Evolutionary conservation across 2,329 filamentous ascomycete species (phyloP), one percentile per base, ranked within the genome.

Genomic region (Didymosphaeria variabile): DNA sequence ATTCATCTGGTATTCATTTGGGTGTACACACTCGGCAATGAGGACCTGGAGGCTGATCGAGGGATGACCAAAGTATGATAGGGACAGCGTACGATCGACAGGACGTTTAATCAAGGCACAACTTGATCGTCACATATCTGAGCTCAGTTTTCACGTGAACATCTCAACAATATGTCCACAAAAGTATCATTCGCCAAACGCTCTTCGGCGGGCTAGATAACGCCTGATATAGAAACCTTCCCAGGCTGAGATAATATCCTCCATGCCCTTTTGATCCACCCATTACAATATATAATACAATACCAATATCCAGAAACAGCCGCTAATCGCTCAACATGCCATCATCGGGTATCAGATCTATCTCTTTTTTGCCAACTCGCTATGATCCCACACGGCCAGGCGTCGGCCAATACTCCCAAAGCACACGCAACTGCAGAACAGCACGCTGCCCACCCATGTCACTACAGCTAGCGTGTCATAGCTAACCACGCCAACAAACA

Each of bases 391-490:
- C 0, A 77, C 67, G 8, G 90, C 89, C 66, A 98, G 80, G 63
- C 92, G 85, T 64, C 95, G 85, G 13, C 95, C 95, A 73, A 99
- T 93, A 74, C 97, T 98, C 12, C 95, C 95, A 83, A 99, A 97
- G 79, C 94, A 97, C 10, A 98, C 88, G 69, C 92, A 93, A 72
- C 92, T 96, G 79, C 95, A 97, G 76, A 97, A 99, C 54, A 99
- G 80, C 29, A 98, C 93, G 73, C 93, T 97, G 26, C 94, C 85
- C 72, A 97, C 90, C 94, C 95, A 99, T 5, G 93, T 92, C 13
- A 89, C 90, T 19, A 91, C 86, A 59, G 91, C 91, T 1, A 93
- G 77, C 7, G 83, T 88, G 68, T 92, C 87, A 55, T 88, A 85
- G 56, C 81, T 86, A 60, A 85, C 86, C 61, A 86, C 82, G 49